These are phyloP conservation scores for Tolypocladium guangdongense DNA, from an alignment of 2,329 filamentous ascomycete species.

Conservation along the genomic window DNA sequence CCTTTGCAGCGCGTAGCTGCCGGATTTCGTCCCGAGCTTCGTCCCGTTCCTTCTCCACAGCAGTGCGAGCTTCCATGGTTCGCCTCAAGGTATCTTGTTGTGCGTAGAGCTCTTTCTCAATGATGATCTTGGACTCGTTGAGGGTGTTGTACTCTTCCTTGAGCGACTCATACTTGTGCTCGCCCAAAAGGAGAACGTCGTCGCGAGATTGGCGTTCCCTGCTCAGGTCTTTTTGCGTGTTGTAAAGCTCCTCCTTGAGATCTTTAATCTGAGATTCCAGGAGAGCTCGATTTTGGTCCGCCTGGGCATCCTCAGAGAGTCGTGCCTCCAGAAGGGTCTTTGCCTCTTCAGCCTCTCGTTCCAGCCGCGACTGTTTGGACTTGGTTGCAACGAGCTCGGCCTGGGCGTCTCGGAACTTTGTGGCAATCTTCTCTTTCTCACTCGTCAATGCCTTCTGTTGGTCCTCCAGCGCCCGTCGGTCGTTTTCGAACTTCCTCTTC, in stretches of 20 bases:
- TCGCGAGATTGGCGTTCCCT: constrained; percentile 87
- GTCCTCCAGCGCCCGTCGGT: constrained; percentile 66
- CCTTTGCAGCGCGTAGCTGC: constrained; percentile 69
- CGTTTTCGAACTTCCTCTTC: constrained; percentile 70
- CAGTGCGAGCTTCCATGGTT: constrained; percentile 68
- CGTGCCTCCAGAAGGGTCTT: constrained; percentile 79
- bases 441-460: constrained; percentile 60
- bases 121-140: constrained; percentile 91
- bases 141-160: constrained; percentile 77
- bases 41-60: constrained; percentile 78
- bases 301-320: constrained; percentile 80
- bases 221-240: constrained; percentile 79
- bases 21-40: constrained; percentile 81
- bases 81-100: constrained; percentile 86
- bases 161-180: constrained; percentile 75
- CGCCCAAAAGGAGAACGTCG: constrained; percentile 80
- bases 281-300: constrained; percentile 67
- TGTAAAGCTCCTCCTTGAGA: constrained; percentile 75
- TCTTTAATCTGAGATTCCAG: constrained; percentile 81
- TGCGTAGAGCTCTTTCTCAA: constrained; percentile 94
- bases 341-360: constrained; percentile 81
- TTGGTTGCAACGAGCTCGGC: constrained; percentile 80
- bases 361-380: constrained; percentile 71
- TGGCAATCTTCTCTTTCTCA: constrained; percentile 71
- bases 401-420: constrained; percentile 70